Conservation (phyloP, 2,329 filamentous ascomycete genomes). For the Podosphaera aphanis region DNA sequence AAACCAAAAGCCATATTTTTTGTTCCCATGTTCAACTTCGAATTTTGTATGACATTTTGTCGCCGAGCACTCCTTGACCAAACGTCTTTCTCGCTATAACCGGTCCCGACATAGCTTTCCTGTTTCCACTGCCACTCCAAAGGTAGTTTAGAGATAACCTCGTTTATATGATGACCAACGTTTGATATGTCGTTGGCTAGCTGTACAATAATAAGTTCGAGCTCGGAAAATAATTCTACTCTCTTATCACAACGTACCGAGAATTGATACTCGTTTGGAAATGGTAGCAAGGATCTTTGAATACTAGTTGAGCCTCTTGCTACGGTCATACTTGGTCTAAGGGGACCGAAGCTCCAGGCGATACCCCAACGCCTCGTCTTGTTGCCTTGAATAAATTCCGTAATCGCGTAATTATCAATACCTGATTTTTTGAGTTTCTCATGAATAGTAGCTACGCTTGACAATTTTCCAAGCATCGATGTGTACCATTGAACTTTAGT, state of each 20-base stretch:
- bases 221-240: background rate
- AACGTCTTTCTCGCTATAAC: constrained; percentile 15
- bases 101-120: constrained; percentile 8
- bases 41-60: constrained; percentile 6
- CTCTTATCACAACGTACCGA: constrained; percentile 5
- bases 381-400: constrained; percentile 52
- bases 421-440: constrained; percentile 30
- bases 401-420: constrained; percentile 61
- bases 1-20: constrained; percentile 31
- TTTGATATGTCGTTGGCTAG: background rate
- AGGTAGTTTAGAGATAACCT: constrained; percentile 8
- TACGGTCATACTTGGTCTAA: constrained; percentile 32
- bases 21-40: constrained; percentile 8
- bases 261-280: constrained; percentile 25
- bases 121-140: constrained; percentile 15
- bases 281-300: constrained; percentile 27
- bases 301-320: constrained; percentile 18
- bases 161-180: constrained; percentile 11
- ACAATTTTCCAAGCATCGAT: constrained; percentile 66
- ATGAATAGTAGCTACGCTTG: constrained; percentile 40
- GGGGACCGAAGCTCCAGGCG: constrained; percentile 58
- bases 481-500: constrained; percentile 65
- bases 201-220: constrained; percentile 2
- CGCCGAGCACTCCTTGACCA: constrained; percentile 17
- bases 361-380: constrained; percentile 71